Evolutionary conservation across 768 basidiomycete genomes (phyloP).

Genomic region (Fibroporia radiculosa): DNA sequence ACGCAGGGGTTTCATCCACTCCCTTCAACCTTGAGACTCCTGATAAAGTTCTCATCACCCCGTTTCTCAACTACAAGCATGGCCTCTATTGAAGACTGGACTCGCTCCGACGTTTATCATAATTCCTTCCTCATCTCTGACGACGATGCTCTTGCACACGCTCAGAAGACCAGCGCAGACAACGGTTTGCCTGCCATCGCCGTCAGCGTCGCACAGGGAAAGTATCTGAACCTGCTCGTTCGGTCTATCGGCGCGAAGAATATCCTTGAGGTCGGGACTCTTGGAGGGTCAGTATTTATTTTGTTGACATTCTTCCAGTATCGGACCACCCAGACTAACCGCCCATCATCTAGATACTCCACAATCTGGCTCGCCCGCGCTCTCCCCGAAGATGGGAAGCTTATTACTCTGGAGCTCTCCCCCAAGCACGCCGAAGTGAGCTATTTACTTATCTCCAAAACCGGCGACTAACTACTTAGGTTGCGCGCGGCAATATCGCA

Average conservation of each 20-base stretch:
- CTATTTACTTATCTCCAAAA: background rate
- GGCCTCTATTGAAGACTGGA: slow-evolving; percentile 29
- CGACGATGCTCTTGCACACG: slow-evolving; percentile 36
- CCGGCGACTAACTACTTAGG: background rate
- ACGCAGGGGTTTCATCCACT: too few relatives aligned
- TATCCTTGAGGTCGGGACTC: slow-evolving; percentile 58
- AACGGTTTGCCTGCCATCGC: slow-evolving; percentile 45
- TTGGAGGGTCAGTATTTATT: slow-evolving; percentile 49
- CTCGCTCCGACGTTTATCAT: slow-evolving; percentile 46
- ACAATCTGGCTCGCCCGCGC: slow-evolving; percentile 28
- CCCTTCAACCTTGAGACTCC: too few relatives aligned
- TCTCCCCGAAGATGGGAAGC: slow-evolving; percentile 41
- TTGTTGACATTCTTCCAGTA: too few relatives aligned
- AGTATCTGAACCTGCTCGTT: slow-evolving; percentile 46
- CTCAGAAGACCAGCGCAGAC: slow-evolving; percentile 31
- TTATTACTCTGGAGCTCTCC: slow-evolving; percentile 39
- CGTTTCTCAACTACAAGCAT: too few relatives aligned
- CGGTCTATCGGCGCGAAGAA: slow-evolving; percentile 44
- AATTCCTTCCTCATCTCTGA: slow-evolving; percentile 42
- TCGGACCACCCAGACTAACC: too few relatives aligned
- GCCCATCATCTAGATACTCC: slow-evolving; percentile 28
- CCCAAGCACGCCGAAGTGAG: slow-evolving; percentile 39
- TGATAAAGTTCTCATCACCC: too few relatives aligned
- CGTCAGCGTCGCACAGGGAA: slow-evolving; percentile 47
- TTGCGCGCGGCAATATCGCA: slow-evolving; percentile 47